phyloP scores from a whole-genome alignment of 192 early-diverging fungal genomes.

The Coemansia aciculifera region DNA sequence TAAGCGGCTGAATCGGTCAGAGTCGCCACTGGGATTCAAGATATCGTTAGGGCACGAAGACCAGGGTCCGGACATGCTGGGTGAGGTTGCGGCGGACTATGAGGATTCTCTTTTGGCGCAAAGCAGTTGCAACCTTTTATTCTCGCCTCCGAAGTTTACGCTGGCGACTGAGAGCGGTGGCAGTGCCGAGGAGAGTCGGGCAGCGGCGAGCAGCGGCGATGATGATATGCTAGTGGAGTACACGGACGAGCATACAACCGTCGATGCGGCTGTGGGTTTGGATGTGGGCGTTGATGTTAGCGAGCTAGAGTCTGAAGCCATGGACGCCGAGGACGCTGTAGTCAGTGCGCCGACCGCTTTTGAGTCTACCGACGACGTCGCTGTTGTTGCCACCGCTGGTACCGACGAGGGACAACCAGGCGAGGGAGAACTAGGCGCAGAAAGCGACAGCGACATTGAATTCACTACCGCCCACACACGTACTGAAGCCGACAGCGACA shows the following conservation, averaged over 20 bases:
- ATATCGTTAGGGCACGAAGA: slow-evolving; percentile 10
- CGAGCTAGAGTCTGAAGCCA: background rate
- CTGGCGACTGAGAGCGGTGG: background rate
- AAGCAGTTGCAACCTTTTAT: background rate
- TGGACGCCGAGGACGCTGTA: background rate
- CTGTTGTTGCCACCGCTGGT: background rate
- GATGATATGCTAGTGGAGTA: slow-evolving; percentile 6
- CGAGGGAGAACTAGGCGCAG: background rate
- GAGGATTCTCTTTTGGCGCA: background rate
- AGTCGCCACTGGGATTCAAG: slow-evolving; percentile 28
- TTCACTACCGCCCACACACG: slow-evolving; percentile 8
- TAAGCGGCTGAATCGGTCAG: slow-evolving; percentile 37
- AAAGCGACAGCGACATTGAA: slow-evolving; percentile 25
- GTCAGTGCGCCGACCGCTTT: background rate
- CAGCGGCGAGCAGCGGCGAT: background rate
- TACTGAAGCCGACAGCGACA: background rate
- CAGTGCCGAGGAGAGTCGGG: background rate
- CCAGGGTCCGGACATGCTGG: background rate
- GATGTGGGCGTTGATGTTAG: background rate
- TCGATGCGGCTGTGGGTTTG: background rate
- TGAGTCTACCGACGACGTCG: background rate
- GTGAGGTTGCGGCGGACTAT: background rate
- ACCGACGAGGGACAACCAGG: background rate
- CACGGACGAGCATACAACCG: background rate
- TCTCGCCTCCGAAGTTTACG: slow-evolving; percentile 17